Conservation (phyloP, 257 asterid species). For the Solanum peruvianum region DNA sequence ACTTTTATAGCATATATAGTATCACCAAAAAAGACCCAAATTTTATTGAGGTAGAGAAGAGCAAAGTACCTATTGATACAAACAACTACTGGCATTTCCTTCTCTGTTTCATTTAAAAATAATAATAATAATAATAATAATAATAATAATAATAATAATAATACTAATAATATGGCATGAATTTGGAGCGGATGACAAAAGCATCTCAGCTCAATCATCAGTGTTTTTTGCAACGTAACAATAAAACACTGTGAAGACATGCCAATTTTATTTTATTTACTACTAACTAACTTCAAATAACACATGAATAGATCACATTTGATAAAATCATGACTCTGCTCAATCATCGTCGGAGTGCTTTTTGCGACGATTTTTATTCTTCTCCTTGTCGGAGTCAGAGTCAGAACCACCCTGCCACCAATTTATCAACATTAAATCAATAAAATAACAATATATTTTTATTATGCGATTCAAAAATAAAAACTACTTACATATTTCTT, state of each 20-base stretch:
- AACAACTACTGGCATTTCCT: not conserved
- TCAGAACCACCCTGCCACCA: conserved; percentile 25
- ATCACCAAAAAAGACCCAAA: not conserved
- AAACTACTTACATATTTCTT: conserved; percentile 53
- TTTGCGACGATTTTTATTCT: conserved; percentile 11
- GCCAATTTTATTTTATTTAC: conserved; percentile 1
- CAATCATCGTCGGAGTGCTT: conserved; percentile 22
- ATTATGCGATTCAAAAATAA: not conserved
- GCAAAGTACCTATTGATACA: not conserved
- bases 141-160: not conserved
- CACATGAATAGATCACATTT: not conserved
- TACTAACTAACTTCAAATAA: not conserved
- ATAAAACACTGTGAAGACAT: not conserved
- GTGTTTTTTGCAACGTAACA: conserved; percentile 22
- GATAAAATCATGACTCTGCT: not conserved
- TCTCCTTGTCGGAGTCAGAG: conserved; percentile 12
- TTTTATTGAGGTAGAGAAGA: not conserved
- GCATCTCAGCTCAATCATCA: conserved; percentile 10
- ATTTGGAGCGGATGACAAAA: not conserved
- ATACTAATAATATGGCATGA: not conserved
- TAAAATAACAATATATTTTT: not conserved
- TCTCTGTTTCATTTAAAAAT: conserved; percentile 1
- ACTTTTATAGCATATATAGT: not conserved
- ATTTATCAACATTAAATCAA: not conserved
- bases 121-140: too few species aligned